phyloP scores from a whole-genome alignment of 139 green algal species.

The Zygnema cylindricum region DNA sequence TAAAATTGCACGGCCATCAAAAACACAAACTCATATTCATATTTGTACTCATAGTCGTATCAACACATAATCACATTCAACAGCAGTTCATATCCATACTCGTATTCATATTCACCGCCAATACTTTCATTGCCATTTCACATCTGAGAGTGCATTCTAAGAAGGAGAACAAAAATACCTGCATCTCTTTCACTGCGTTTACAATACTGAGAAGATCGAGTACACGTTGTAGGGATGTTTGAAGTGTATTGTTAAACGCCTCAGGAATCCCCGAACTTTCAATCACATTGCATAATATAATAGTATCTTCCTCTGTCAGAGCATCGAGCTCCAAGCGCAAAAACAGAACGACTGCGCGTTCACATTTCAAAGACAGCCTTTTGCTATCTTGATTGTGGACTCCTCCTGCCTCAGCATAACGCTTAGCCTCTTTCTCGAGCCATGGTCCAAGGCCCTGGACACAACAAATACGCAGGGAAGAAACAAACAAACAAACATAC shows the following conservation, averaged over 20 bases:
- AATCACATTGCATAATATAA: slow-evolving; percentile 33
- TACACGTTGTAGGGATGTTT: slow-evolving; percentile 21
- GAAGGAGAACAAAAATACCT: too few species aligned
- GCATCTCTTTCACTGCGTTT: slow-evolving; percentile 31
- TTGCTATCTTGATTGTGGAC: slow-evolving; percentile 39
- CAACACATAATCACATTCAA: too few species aligned
- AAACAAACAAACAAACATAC: neutral
- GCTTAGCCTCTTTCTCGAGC: slow-evolving; percentile 20
- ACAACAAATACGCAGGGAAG: neutral
- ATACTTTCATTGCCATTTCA: too few species aligned
- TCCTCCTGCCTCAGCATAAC: slow-evolving; percentile 22
- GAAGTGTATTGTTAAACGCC: slow-evolving; percentile 14
- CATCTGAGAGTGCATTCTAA: too few species aligned
- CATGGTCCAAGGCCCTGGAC: slow-evolving; percentile 32
- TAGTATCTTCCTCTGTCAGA: slow-evolving; percentile 30
- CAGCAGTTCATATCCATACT: too few species aligned
- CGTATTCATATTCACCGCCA: too few species aligned
- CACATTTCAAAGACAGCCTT: slow-evolving; percentile 8
- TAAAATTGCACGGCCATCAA: too few species aligned
- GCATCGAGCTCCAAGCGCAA: slow-evolving; percentile 24
- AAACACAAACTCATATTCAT: too few species aligned
- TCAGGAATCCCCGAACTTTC: slow-evolving; percentile 29
- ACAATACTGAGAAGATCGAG: slow-evolving; percentile 36
- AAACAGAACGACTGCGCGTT: slow-evolving; percentile 20
- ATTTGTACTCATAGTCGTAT: too few species aligned